Conservation (phyloP, 2,329 filamentous ascomycete genomes). For the Magnaporthales sp. region DNA sequence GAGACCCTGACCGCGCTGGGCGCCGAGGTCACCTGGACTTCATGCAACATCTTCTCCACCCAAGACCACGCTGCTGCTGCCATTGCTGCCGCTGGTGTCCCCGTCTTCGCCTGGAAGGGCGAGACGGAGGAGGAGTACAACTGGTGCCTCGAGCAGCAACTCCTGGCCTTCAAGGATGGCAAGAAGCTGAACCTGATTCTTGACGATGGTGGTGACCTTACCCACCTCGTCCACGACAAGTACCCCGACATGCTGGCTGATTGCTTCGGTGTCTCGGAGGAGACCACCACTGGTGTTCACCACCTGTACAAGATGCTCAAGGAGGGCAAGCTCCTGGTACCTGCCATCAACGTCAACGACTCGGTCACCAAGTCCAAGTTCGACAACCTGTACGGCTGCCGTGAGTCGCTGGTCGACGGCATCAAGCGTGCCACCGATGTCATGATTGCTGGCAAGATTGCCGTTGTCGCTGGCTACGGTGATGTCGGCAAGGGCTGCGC, state of each 20-base stretch:
- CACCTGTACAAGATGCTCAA: slow-evolving; percentile 98
- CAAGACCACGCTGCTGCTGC: slow-evolving; percentile 97
- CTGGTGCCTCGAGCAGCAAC: slow-evolving; percentile 99
- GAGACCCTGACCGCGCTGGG: slow-evolving; percentile 92
- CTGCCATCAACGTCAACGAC: slow-evolving; percentile 99
- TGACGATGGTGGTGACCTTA: slow-evolving; percentile 96
- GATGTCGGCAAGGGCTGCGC: slow-evolving; percentile 99
- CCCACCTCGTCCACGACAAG: slow-evolving; percentile 91
- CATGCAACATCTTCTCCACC: slow-evolving; percentile 99
- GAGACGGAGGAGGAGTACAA: slow-evolving; percentile 99
- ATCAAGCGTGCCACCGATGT: slow-evolving; percentile 99
- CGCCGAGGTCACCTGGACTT: slow-evolving; percentile 97
- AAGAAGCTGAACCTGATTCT: slow-evolving; percentile 98
- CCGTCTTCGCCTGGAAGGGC: slow-evolving; percentile 72
- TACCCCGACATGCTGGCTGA: slow-evolving; percentile 97
- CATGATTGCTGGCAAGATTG: slow-evolving; percentile 99
- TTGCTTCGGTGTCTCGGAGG: slow-evolving; percentile 98
- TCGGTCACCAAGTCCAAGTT: slow-evolving; percentile 99
- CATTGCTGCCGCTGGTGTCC: slow-evolving; percentile 87
- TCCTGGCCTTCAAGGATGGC: slow-evolving; percentile 91
- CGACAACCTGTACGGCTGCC: slow-evolving; percentile 99
- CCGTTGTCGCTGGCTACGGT: slow-evolving; percentile 95
- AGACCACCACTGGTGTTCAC: slow-evolving; percentile 99
- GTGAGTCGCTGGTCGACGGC: slow-evolving; percentile 95
- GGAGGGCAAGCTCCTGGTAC: slow-evolving; percentile 79